A percentile compares a stretch with the other conserved stretches of the same genome.
These are phyloP conservation scores for Rosa chinensis DNA, from an alignment of 306 rosid genomes.

Conservation along the genomic window DNA sequence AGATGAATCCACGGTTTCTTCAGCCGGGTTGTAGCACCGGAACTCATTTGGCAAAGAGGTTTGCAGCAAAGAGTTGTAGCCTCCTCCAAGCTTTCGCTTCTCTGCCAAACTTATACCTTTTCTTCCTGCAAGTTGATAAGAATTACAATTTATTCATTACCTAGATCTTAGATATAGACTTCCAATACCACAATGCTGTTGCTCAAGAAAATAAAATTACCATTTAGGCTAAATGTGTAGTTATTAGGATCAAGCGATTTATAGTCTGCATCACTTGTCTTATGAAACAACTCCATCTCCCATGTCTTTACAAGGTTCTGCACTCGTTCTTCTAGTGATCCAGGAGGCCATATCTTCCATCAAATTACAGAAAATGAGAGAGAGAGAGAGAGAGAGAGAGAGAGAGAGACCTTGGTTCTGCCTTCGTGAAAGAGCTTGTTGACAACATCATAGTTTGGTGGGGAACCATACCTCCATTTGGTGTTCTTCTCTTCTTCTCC, in stretches of 20 bases:
- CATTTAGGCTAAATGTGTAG: conserved; percentile 49
- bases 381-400: conserved; percentile 6
- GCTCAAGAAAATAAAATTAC: conserved; percentile 16
- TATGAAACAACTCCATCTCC: conserved; percentile 65
- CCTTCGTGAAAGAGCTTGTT: conserved; percentile 65
- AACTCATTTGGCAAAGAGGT: conserved; percentile 55
- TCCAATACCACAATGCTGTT: background rate
- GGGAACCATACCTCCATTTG: conserved; percentile 55
- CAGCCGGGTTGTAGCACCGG: conserved; percentile 43
- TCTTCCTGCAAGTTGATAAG: conserved; percentile 33
- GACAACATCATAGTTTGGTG: conserved; percentile 53
- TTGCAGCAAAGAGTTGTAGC: conserved; percentile 51
- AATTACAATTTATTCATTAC: background rate
- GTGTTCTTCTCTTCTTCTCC: conserved; percentile 54
- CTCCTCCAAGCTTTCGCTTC: conserved; percentile 58
- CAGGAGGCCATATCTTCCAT: conserved; percentile 59
- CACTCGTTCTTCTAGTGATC: conserved; percentile 59
- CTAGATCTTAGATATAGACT: background rate
- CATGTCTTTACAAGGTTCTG: conserved; percentile 56
- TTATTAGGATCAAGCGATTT: conserved; percentile 48
- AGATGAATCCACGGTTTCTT: conserved; percentile 50
- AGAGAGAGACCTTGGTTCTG: conserved; percentile 45
- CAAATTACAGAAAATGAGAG: background rate
- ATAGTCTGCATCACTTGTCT: conserved; percentile 31
- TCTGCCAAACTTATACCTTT: conserved; percentile 39